These are phyloP conservation scores for Lichtheimia ornata DNA, from an alignment of 371 early-diverging fungal species.

Conservation along the genomic window DNA sequence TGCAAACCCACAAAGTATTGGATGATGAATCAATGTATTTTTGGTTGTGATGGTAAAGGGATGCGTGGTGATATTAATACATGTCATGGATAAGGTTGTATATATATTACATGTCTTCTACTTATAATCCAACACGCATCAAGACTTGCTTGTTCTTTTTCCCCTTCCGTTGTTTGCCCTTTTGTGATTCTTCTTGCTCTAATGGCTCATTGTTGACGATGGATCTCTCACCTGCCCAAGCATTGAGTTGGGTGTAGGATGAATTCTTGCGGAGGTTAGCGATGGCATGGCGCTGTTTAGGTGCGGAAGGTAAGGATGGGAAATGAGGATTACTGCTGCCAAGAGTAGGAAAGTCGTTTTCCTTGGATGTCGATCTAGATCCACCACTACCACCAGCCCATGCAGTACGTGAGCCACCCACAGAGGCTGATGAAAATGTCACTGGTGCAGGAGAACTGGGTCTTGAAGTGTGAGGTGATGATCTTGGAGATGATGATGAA, in stretches of 20 bases:
- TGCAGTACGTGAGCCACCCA: slow-evolving; percentile 20
- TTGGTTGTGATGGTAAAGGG: too few relatives aligned
- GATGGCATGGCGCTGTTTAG: slow-evolving; percentile 28
- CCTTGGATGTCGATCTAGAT: slow-evolving; percentile 1
- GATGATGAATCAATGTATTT: too few relatives aligned
- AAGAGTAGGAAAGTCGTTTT: slow-evolving; percentile 23
- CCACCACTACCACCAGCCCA: slow-evolving; percentile 18
- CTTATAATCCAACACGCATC: slow-evolving; percentile 58
- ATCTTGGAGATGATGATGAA: slow-evolving; percentile 24
- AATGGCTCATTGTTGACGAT: neutral
- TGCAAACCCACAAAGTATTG: too few relatives aligned
- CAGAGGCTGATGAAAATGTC: slow-evolving; percentile 7
- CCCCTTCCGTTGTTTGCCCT: slow-evolving; percentile 47
- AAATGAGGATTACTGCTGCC: slow-evolving; percentile 21
- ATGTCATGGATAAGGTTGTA: too few relatives aligned
- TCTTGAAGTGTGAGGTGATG: slow-evolving; percentile 41
- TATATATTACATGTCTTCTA: too few relatives aligned
- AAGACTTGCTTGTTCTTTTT: slow-evolving; percentile 61
- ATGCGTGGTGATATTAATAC: too few relatives aligned
- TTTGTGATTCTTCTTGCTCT: slow-evolving; percentile 6
- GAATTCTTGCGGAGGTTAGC: slow-evolving; percentile 33
- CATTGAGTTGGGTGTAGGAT: slow-evolving; percentile 18
- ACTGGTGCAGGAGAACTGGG: slow-evolving; percentile 35
- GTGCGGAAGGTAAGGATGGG: slow-evolving; percentile 48
- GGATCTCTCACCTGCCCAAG: slow-evolving; percentile 26